Percentiles rank a stretch among this genome's conserved stretches.
These are phyloP conservation scores for Przewalskia tangutica DNA, from an alignment of 257 asterid genomes.

Conservation along the genomic window DNA sequence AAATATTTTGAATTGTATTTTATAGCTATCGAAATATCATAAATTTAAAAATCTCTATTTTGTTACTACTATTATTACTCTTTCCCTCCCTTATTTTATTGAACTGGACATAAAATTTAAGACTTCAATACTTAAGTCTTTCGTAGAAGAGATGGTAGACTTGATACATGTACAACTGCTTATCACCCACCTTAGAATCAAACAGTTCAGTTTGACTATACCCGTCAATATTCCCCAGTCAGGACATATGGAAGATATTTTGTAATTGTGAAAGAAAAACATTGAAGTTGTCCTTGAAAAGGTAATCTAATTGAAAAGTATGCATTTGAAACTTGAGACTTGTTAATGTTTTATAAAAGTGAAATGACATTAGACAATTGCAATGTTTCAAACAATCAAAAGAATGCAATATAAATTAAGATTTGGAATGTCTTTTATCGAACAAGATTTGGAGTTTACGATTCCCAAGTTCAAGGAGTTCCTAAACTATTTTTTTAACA, in stretches of 20 bases:
- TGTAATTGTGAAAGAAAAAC: background rate
- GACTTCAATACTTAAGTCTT: background rate
- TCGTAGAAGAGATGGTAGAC: too few species aligned
- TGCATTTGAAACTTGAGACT: background rate
- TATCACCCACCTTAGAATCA: too few species aligned
- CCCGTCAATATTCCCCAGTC: too few species aligned
- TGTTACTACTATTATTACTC: background rate
- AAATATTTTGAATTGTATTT: too few species aligned
- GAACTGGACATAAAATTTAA: background rate
- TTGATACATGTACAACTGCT: too few species aligned
- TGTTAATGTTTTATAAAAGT: background rate
- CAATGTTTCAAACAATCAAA: background rate
- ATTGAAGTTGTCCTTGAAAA: background rate
- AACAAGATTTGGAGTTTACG: background rate
- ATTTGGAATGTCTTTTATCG: background rate
- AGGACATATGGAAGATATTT: too few species aligned
- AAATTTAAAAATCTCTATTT: background rate
- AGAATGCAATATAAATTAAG: too few species aligned
- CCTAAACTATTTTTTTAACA: too few species aligned
- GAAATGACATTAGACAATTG: background rate
- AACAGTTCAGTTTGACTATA: too few species aligned
- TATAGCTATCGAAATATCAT: background rate
- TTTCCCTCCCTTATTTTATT: background rate
- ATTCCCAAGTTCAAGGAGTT: too few species aligned
- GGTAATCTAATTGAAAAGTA: background rate